Evolutionary conservation across 305 asterid species (phyloP).

Genomic region (Coffea humblotiana): DNA sequence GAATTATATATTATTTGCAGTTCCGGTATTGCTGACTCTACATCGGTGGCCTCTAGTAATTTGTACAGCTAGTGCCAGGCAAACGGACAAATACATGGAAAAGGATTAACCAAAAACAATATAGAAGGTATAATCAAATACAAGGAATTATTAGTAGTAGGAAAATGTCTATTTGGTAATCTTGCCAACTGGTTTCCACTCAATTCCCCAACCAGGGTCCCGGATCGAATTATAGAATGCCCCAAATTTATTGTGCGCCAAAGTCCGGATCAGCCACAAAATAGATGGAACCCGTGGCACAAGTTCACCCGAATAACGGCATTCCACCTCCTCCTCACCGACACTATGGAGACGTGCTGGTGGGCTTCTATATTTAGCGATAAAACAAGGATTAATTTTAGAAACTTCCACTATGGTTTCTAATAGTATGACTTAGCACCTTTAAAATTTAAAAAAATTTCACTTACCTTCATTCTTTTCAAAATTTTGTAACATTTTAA

Average conservation of each 20-base stretch:
- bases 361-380: too few relatives aligned
- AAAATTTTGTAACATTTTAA: too few relatives aligned
- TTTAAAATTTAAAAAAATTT: too few relatives aligned
- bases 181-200: constrained; percentile 13
- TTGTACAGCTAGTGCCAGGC: not conserved
- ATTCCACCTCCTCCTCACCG: not conserved
- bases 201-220: constrained; percentile 3
- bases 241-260: not conserved
- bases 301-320: not conserved
- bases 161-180: constrained; percentile 12
- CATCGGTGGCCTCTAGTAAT: too few relatives aligned
- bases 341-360: not conserved
- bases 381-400: too few relatives aligned
- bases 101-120: not conserved
- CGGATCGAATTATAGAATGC: too few relatives aligned
- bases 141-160: too few relatives aligned
- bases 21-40: too few relatives aligned
- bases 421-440: too few relatives aligned
- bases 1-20: too few relatives aligned
- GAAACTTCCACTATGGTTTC: too few relatives aligned
- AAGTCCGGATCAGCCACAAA: not conserved
- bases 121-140: not conserved
- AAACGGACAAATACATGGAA: not conserved
- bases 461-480: too few relatives aligned
- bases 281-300: not conserved